Evolutionary conservation across 768 basidiomycete genomes (phyloP).

Genomic region (Amanita pallidorosea): DNA sequence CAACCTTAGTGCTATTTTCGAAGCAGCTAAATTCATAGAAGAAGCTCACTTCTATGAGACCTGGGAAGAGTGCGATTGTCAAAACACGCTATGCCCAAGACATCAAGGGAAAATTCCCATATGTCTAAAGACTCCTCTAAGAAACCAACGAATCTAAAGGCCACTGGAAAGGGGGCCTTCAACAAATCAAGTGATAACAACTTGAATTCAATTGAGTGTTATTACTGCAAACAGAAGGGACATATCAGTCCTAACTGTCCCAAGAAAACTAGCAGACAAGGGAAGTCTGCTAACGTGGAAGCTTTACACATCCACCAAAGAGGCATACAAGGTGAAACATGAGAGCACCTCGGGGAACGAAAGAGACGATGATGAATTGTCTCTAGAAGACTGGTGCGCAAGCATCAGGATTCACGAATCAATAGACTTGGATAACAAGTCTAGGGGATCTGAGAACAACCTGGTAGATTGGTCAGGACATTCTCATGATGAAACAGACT

Average conservation of each 20-base stretch:
- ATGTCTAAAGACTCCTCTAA: not conserved
- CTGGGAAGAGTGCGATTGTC: too few species aligned
- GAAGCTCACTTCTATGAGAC: not conserved
- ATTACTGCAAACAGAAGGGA: not conserved
- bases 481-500: not conserved
- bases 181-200: not conserved
- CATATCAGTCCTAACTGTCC: not conserved
- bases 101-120: not conserved
- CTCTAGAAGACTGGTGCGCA: too few species aligned
- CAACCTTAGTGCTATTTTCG: not conserved
- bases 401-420: too few species aligned
- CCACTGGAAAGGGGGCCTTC: not conserved
- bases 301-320: not conserved
- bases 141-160: not conserved
- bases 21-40: not conserved
- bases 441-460: too few species aligned
- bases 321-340: not conserved
- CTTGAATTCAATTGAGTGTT: not conserved
- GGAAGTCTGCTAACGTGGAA: not conserved
- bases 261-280: not conserved
- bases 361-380: too few species aligned
- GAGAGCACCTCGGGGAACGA: not conserved
- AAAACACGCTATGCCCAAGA: not conserved
- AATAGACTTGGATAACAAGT: too few species aligned
- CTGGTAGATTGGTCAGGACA: too few species aligned